Conservation (phyloP, 371 early-diverging fungal species). For the Circinella umbellata region DNA sequence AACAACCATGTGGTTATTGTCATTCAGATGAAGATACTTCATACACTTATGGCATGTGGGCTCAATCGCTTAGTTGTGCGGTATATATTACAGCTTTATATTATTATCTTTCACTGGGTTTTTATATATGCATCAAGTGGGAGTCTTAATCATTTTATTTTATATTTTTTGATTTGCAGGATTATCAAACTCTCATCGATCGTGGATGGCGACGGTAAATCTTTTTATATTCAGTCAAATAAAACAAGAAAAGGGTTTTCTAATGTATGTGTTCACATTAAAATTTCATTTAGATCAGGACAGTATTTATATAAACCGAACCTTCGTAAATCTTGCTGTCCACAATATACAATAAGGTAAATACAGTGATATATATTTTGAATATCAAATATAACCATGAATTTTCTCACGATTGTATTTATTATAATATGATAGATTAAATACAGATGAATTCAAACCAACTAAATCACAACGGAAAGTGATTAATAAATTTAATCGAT, state of each 20-base stretch:
- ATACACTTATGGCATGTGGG: slow-evolving; percentile 58
- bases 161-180: slow-evolving; percentile 36
- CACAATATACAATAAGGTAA: slow-evolving; percentile 73
- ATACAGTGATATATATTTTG: no score
- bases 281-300: slow-evolving; percentile 57
- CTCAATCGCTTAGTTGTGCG: slow-evolving; percentile 50
- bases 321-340: slow-evolving; percentile 66
- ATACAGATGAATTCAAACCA: slow-evolving; percentile 49
- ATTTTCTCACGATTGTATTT: not conserved
- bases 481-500: slow-evolving; percentile 63
- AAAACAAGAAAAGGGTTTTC: slow-evolving; percentile 62
- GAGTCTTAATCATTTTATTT: no score
- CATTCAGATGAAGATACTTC: slow-evolving; percentile 45
- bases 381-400: no score
- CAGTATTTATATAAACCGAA: slow-evolving; percentile 68
- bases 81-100: slow-evolving; percentile 21
- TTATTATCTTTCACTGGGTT: no score
- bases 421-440: slow-evolving; percentile 40
- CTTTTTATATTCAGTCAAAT: not conserved
- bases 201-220: slow-evolving; percentile 71
- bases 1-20: slow-evolving; percentile 60
- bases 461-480: slow-evolving; percentile 77
- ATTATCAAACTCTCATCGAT: slow-evolving; percentile 71
- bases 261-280: not conserved
- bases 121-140: no score